Conservation (phyloP, 306 rosid genomes). For the Castanopsis chinensis region DNA sequence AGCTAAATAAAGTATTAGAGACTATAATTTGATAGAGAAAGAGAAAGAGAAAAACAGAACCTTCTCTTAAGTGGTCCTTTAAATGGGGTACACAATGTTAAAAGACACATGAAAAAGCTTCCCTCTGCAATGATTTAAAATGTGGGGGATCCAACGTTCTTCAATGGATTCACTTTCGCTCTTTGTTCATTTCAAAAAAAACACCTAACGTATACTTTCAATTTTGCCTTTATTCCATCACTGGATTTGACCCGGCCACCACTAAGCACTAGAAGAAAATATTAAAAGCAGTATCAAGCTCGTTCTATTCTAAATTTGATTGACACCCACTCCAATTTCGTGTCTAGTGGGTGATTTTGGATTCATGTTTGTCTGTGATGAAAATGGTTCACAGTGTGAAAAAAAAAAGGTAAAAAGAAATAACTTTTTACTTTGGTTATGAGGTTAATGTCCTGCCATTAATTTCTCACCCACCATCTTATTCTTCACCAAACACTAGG, state of each 20-base stretch:
- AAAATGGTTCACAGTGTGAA: neutral
- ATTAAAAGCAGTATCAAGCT: constrained; percentile 10
- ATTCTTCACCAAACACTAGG: constrained; percentile 20
- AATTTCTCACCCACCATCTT: neutral
- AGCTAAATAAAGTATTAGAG: neutral
- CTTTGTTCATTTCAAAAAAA: constrained; percentile 41
- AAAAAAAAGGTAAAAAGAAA: neutral
- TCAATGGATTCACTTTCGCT: constrained; percentile 27
- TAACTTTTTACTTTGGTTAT: neutral
- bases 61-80: constrained; percentile 46
- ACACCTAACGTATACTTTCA: constrained; percentile 28
- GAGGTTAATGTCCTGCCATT: neutral
- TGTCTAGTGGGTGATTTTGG: constrained; percentile 13
- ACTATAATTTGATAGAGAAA: constrained; percentile 19
- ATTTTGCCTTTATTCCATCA: constrained; percentile 33
- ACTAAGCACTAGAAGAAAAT: neutral
- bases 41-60: constrained; percentile 1
- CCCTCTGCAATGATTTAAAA: constrained; percentile 51
- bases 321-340: neutral
- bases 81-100: constrained; percentile 53
- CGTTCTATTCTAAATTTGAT: neutral
- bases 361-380: neutral
- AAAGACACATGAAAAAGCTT: constrained; percentile 36
- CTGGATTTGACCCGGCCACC: constrained; percentile 31
- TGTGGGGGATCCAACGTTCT: constrained; percentile 85